phyloP scores from a whole-genome alignment of 345 rosid genomes.

The Euphorbia tirucalli region DNA sequence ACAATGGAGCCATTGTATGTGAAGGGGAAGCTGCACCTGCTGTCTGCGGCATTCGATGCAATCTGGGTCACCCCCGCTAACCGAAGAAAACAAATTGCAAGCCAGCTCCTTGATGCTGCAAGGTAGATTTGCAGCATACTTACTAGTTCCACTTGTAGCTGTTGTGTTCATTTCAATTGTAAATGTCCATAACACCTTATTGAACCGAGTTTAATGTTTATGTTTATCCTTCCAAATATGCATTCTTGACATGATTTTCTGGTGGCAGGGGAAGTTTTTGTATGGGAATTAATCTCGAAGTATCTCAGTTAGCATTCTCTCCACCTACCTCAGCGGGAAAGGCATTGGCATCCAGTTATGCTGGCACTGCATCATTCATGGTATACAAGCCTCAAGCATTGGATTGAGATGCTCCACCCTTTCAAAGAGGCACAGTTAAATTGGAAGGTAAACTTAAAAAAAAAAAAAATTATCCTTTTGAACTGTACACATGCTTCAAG shows the following conservation, averaged over 20 bases:
- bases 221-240: neutral
- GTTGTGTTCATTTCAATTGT: neutral
- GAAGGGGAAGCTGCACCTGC: slow-evolving; percentile 53
- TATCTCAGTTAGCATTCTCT: slow-evolving; percentile 70
- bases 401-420: neutral
- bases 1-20: slow-evolving; percentile 49
- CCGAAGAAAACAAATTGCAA: slow-evolving; percentile 76
- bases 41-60: slow-evolving; percentile 79
- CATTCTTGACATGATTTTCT: too few relatives aligned
- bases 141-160: neutral
- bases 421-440: neutral
- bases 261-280: slow-evolving; percentile 60
- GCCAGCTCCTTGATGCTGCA: slow-evolving; percentile 62
- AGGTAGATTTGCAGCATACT: slow-evolving; percentile 58
- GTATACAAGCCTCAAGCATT: slow-evolving; percentile 46
- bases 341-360: slow-evolving; percentile 59
- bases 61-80: slow-evolving; percentile 84
- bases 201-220: neutral
- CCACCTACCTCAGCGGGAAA: slow-evolving; percentile 67
- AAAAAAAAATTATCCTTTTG: too few relatives aligned
- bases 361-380: slow-evolving; percentile 45
- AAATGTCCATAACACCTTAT: neutral
- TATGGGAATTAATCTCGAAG: slow-evolving; percentile 39
- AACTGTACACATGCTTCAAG: too few relatives aligned
- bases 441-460: too few relatives aligned